Base-by-base conservation (phyloP, 371 early-diverging fungal genomes). In the Funneliformis caledonium region DNA sequence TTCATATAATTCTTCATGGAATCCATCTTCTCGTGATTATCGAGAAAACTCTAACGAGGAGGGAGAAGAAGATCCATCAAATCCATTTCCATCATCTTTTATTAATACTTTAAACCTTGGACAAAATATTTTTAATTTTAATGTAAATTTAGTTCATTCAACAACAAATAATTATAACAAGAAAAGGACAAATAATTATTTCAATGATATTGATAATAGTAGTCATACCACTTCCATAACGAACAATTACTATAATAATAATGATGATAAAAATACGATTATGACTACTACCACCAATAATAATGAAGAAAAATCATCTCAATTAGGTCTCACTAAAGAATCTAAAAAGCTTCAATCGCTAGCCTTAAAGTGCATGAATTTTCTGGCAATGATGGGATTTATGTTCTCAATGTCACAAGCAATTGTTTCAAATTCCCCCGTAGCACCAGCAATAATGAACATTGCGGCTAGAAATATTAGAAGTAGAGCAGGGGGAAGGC, bases 21-120 rank as follows among this genome's bases (percentile, higher is more conserved):
- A 65, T 10, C 33, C 67, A 33, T 64, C 64, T 7, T 65, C 67
- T 7, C 6, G 26, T 65, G 31, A 65, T 65, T 33, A 31, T 12
- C 26, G 33, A 16, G 65, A 65, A 33, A 22, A 26, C 11, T 33
- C 6, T 16, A 65, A 26, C 33, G 67, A 65, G 9, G 67, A 65
- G 37, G 37, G 37, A 16, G 67, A 65, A 16, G 67, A 65, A 26
- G 16, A 62, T 65, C 6, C 56, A 16, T 65, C 67, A 33, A 16
- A 31, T 65, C 67, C 67, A 65, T 65, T 65, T 65, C 42, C 67
- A 12, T 65, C 65, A 33, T 65, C 65, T 31, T 65, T 56, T 56
- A 56, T 16, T 56, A 56, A 56, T 16, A 56, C 56, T 56, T 56
- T 56, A 56, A 56, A 56, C 2, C 0, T 65, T 65, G 67, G 67